These are phyloP conservation scores for Dioszegia aurantiaca DNA, from an alignment of 768 basidiomycete genomes.

Conservation along the genomic window DNA sequence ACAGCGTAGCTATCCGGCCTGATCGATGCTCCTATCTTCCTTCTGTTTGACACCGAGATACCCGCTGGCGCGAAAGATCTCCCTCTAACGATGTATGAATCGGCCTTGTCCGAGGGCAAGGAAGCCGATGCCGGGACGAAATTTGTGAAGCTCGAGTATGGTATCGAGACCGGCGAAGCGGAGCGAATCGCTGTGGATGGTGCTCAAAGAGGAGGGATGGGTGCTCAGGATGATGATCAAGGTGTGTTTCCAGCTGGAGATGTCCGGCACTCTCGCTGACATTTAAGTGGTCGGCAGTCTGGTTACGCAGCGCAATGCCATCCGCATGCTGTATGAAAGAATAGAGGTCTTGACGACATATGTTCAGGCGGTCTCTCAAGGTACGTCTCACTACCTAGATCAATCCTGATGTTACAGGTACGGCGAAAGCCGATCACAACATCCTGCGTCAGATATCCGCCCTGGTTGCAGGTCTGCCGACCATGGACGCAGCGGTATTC, in stretches of 20 bases:
- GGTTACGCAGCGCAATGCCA: conserved; percentile 86
- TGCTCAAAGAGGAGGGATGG: conserved; percentile 67
- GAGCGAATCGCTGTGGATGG: conserved; percentile 98
- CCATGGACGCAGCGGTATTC: conserved; percentile 77
- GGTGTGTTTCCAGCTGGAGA: conserved; percentile 60
- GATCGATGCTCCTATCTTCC: conserved; percentile 83
- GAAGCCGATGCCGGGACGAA: conserved; percentile 49
- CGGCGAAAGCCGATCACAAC: conserved; percentile 71
- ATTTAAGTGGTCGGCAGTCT: conserved; percentile 93
- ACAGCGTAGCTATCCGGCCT: conserved; percentile 68
- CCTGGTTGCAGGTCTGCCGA: conserved; percentile 80
- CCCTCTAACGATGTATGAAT: conserved; percentile 91
- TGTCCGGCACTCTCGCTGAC: too few species aligned
- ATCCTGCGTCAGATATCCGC: conserved; percentile 80
- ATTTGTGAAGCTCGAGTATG: conserved; percentile 80
- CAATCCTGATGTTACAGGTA: conserved; percentile 57
- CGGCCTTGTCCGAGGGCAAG: conserved; percentile 60
- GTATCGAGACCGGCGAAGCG: conserved; percentile 94
- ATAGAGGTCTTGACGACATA: conserved; percentile 84
- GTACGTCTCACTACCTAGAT: conserved; percentile 53
- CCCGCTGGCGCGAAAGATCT: conserved; percentile 63
- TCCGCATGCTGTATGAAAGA: conserved; percentile 93
- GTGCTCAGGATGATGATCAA: conserved; percentile 62
- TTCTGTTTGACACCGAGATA: conserved; percentile 59
- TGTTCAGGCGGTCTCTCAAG: conserved; percentile 69